Evolutionary conservation across 768 basidiomycete genomes (phyloP).

Genomic region (Russula brevipes): DNA sequence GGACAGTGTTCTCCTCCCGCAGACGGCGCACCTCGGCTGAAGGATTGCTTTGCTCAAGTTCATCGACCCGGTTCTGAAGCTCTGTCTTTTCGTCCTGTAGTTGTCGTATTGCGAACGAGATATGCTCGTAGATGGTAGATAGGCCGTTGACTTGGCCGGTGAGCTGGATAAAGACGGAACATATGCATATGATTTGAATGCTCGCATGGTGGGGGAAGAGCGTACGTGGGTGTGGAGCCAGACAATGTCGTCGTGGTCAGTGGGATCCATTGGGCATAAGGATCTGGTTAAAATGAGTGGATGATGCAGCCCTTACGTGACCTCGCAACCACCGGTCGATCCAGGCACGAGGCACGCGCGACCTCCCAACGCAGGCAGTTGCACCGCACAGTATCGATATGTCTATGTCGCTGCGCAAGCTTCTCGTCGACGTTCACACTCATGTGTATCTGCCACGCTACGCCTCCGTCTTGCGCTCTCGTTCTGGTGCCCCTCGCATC

Average conservation of each 20-base stretch:
- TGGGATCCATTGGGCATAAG: slow-evolving; percentile 5
- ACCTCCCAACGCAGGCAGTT: no score
- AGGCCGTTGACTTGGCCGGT: slow-evolving; percentile 2
- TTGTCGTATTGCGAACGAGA: slow-evolving; percentile 24
- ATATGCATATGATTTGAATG: neutral
- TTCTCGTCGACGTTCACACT: slow-evolving; percentile 78
- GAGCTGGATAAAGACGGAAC: neutral
- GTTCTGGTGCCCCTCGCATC: slow-evolving; percentile 63
- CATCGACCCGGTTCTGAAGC: slow-evolving; percentile 32
- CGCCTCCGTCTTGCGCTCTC: slow-evolving; percentile 58
- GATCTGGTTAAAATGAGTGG: no score
- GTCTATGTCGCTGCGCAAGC: slow-evolving; percentile 29
- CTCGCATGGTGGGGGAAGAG: neutral
- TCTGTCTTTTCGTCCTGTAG: slow-evolving; percentile 28
- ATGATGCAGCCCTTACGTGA: neutral
- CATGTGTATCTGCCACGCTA: slow-evolving; percentile 86
- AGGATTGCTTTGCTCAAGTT: slow-evolving; percentile 35
- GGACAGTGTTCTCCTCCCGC: slow-evolving; percentile 20
- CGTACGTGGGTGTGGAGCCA: slow-evolving; percentile 14
- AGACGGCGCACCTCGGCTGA: slow-evolving; percentile 17
- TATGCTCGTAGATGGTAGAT: slow-evolving; percentile 32
- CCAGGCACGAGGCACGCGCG: no score
- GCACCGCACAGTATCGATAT: neutral
- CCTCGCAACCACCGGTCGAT: neutral
- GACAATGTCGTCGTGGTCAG: slow-evolving; percentile 11